These are phyloP conservation scores for Halophytophthora batemanensis DNA, from an alignment of 352 stramenopile species.

Conservation along the genomic window DNA sequence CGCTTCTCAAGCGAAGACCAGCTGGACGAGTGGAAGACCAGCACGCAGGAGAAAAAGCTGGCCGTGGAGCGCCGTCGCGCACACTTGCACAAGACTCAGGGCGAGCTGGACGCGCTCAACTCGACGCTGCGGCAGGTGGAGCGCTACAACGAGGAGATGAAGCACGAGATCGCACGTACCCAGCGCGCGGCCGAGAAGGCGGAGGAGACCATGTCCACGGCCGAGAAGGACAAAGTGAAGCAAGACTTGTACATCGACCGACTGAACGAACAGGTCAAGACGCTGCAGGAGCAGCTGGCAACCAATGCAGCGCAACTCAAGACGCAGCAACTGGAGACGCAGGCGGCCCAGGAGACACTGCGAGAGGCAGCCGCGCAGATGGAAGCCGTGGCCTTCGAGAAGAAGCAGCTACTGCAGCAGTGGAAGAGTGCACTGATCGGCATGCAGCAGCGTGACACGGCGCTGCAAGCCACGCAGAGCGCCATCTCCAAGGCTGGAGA, in stretches of 20 bases:
- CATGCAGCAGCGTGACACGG: constrained; percentile 90
- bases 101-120: constrained; percentile 87
- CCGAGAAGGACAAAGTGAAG: constrained; percentile 92
- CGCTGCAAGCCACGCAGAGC: constrained; percentile 84
- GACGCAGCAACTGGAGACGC: constrained; percentile 84
- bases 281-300: constrained; percentile 84
- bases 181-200: constrained; percentile 92
- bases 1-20: constrained; percentile 70
- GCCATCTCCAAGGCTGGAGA: constrained; percentile 79
- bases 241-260: constrained; percentile 95
- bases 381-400: constrained; percentile 92
- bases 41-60: constrained; percentile 57
- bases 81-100: constrained; percentile 79
- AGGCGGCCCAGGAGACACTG: constrained; percentile 84
- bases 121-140: constrained; percentile 86
- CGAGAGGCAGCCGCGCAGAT: constrained; percentile 87
- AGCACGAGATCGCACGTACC: constrained; percentile 91
- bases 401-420: constrained; percentile 94
- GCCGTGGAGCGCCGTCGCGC: constrained; percentile 56
- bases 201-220: constrained; percentile 89
- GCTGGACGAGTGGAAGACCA: constrained; percentile 68
- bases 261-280: constrained; percentile 89
- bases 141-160: constrained; percentile 94
- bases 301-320: constrained; percentile 79
- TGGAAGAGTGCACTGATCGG: constrained; percentile 94